Base-by-base conservation (phyloP, 345 rosid genomes). In the Salix exigua region DNA sequence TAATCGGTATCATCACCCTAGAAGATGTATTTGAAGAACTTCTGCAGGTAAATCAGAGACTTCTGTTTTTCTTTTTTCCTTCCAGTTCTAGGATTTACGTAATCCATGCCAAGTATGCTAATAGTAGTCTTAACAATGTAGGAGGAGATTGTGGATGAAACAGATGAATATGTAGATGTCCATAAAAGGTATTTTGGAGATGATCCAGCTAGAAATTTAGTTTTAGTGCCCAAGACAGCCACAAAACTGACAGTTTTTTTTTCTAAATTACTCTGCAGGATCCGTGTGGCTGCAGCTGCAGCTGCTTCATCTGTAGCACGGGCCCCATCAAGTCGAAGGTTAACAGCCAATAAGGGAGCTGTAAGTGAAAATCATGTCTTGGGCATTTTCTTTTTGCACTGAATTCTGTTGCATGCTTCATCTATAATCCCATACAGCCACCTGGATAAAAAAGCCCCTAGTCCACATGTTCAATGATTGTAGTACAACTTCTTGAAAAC, bases 21-120 rank as follows among this genome's bases (percentile, higher is more conserved):
- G 99, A 95, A 89, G 99, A 95, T 84, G 99, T 95, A 72, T 95
- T 95, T 70, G 99, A 95, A 88, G 99, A 95, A 82, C 94, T 95
- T 69, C 79, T 96, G 81, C 94, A 92, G 91, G 97, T 89, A 73
- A 75, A 71, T 31, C 48, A 4, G 53, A 76, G 82, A 23, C 25
- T 11, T 51, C 44, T 35, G 31, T 10, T 33, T 50, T 28, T 42
- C 70, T 74, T 30, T 10, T 40, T 64, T 71, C 67, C 35, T 14
- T 73, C 67, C 18, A 44, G 23, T 50, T 76, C 21, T 61, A 30
- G 71, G 13, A 55, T 66, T 38, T 50, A 21, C 13, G 63, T 44
- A 28, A 68, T 66, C 30, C 17, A 63, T 25, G 10, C 58, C 71
- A 38, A 35, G n/a, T 10, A 9, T 77, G 19, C 26, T 77, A 46